Base-by-base conservation (phyloP, 2,329 filamentous ascomycete species). In the Zymoseptoria crescenta region DNA sequence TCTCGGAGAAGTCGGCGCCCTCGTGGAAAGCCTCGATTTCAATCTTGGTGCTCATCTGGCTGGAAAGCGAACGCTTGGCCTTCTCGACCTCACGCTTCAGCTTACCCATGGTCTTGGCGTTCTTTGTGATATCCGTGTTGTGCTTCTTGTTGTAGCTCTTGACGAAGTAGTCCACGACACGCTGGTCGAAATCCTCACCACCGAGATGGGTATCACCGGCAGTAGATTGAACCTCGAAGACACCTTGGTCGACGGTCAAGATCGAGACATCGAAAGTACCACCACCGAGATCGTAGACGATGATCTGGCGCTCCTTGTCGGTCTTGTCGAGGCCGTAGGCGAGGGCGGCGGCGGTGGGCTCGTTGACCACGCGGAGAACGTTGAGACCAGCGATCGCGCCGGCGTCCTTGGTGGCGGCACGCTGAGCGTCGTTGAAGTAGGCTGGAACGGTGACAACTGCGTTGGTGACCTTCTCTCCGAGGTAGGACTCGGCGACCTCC, bases 141-240 rank as follows among this genome's bases (percentile, higher is more conserved):
- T 96, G 84, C 85, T 96, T 94, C 88, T 96, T 96, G 87, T 97
- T 97, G 87, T 96, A 97, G 70, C 84, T 82, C 88, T 97, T 96
- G 82, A 88, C 87, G 75, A 97, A 91, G 86, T 93, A 84, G 83
- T 89, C 91, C 81, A 97, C 96, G 77, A 97, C 84, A 75, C 93
- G 88, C 84, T 97, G 91, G 77, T 97, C 93, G 77, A 97, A 97
- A 81, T 97, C 93, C 79, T 97, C 93, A 80, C 93, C 93, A 85
- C 93, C 93, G 70, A 97, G 85, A 78, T 97, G 93, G 65, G 93
- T 97, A 75, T 97, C 93, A 86, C 93, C 93, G 76, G 96, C 96
- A 80, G 93, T 97, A 24, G 93, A 96, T 84, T 96, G 96, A 76
- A 97, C 93, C 82, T 97, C 93, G 76, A 97, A 97, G 59, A 97